phyloP scores from a whole-genome alignment of 2,329 filamentous ascomycete species.

The Aureobasidium pullulans region DNA sequence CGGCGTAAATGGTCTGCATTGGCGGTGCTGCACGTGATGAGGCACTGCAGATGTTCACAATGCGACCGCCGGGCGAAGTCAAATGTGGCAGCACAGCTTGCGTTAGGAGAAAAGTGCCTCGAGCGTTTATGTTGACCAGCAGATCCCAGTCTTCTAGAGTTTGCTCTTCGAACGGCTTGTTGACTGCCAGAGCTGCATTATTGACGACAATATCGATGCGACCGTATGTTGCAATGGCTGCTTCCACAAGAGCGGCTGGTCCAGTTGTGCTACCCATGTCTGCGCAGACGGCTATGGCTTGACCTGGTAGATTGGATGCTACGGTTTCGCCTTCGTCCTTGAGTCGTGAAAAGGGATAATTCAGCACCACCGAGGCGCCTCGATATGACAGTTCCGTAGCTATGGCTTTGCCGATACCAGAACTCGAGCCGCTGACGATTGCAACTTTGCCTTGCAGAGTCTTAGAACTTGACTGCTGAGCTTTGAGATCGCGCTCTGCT shows the following conservation, averaged over 20 bases:
- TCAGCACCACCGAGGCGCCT: slow-evolving; percentile 43
- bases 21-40: slow-evolving; percentile 30
- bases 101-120: slow-evolving; percentile 37
- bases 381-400: slow-evolving; percentile 38
- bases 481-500: neutral
- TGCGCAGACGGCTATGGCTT: slow-evolving; percentile 34
- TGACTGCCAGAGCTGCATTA: slow-evolving; percentile 32
- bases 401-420: slow-evolving; percentile 41
- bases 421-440: slow-evolving; percentile 28
- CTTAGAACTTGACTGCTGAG: neutral
- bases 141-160: slow-evolving; percentile 34
- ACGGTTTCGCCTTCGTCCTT: slow-evolving; percentile 26
- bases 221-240: slow-evolving; percentile 29
- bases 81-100: slow-evolving; percentile 35
- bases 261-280: slow-evolving; percentile 35
- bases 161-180: slow-evolving; percentile 32
- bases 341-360: slow-evolving; percentile 37
- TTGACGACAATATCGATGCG: slow-evolving; percentile 36
- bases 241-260: slow-evolving; percentile 30
- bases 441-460: slow-evolving; percentile 16
- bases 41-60: slow-evolving; percentile 39
- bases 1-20: slow-evolving; percentile 42
- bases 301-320: slow-evolving; percentile 23
- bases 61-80: slow-evolving; percentile 29
- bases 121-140: slow-evolving; percentile 36